A percentile compares a stretch with the other conserved stretches of the same genome.
Evolutionary conservation across 495 filamentous ascomycete species (phyloP).

Genomic region (Pyronema omphalodes): DNA sequence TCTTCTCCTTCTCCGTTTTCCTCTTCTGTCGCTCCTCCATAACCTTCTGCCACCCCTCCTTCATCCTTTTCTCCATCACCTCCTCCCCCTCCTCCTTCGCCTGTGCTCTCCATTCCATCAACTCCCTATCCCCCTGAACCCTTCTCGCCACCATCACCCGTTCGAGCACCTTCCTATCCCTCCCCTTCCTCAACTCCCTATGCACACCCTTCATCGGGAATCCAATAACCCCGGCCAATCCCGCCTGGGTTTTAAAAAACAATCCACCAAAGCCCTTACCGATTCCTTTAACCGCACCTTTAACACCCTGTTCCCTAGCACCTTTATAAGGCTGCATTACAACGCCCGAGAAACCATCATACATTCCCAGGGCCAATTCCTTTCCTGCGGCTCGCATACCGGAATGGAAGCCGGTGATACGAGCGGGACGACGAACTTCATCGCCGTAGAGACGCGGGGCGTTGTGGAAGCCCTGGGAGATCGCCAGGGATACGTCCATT

Average conservation of each 20-base stretch:
- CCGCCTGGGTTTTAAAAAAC: slow-evolving; percentile 49
- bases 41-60: slow-evolving; percentile 12
- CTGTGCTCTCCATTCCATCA: slow-evolving; percentile 21
- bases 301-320: slow-evolving; percentile 36
- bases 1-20: background rate
- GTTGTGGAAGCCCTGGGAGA: slow-evolving; percentile 70
- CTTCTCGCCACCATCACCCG: slow-evolving; percentile 11
- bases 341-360: slow-evolving; percentile 55
- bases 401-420: slow-evolving; percentile 49
- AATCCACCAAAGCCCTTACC: slow-evolving; percentile 60
- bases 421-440: slow-evolving; percentile 34
- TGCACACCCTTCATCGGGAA: slow-evolving; percentile 49
- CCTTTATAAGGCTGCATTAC: slow-evolving; percentile 47
- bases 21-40: slow-evolving; percentile 6
- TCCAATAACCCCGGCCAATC: slow-evolving; percentile 42
- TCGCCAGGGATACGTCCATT: slow-evolving; percentile 51
- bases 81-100: slow-evolving; percentile 15
- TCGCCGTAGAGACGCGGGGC: slow-evolving; percentile 63
- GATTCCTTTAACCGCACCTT: slow-evolving; percentile 46
- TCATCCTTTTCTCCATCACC: slow-evolving; percentile 10
- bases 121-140: slow-evolving; percentile 21
- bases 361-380: slow-evolving; percentile 52
- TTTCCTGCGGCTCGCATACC: slow-evolving; percentile 46
- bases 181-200: slow-evolving; percentile 32
- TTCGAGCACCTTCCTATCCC: slow-evolving; percentile 23